Base-by-base conservation (phyloP, 768 basidiomycete species). In the Trametes villosa region DNA sequence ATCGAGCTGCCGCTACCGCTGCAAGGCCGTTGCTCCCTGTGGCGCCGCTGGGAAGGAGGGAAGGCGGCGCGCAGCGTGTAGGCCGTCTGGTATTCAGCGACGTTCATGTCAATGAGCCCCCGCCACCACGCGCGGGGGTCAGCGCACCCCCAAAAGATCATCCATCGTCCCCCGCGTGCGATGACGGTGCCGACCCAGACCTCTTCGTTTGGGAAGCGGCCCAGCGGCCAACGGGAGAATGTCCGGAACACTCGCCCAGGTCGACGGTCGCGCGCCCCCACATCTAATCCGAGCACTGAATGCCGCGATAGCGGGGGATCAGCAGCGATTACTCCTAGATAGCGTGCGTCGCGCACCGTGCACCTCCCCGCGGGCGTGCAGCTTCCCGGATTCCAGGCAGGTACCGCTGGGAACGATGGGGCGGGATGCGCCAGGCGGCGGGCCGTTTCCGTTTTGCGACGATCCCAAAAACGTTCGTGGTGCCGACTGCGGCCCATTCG, bases 401-500 rank as follows among this genome's bases (percentile, higher is more conserved):
- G 31, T 34, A 42, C 30, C 42, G n/a, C 31, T 11, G 49, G 13
- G 13, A 31, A 4, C 40, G 9, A 7, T 18, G 30, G 30, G 34
- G 33, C 12, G 18, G 20, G 29, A 34, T 51, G 17, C 22, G 29
- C 56, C n/a, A 38, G 44, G 27, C 36, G 36, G 29, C 6, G 18
- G 7, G 24, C 51, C 55, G 20, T 20, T 31, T 48, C 22, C 27
- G 38, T 18, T 12, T 9, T 6, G 20, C 58, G 63, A 57, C 49
- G 63, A 64, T 64, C 63, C 38, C 45, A 64, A 36, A 53, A 64
- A 64, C 59, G 63, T 64, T 64, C 59, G 63, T 24, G 29, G 38
- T 6, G 30, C 13, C 20, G n/a, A 18, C 55, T 62, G 61, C 55
- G 54, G 60, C 17, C 50, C 48, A 40, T 9, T 47, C n/a, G 29